Base-by-base conservation (phyloP, 345 rosid genomes). In the Eucalyptus erythrocorys region DNA sequence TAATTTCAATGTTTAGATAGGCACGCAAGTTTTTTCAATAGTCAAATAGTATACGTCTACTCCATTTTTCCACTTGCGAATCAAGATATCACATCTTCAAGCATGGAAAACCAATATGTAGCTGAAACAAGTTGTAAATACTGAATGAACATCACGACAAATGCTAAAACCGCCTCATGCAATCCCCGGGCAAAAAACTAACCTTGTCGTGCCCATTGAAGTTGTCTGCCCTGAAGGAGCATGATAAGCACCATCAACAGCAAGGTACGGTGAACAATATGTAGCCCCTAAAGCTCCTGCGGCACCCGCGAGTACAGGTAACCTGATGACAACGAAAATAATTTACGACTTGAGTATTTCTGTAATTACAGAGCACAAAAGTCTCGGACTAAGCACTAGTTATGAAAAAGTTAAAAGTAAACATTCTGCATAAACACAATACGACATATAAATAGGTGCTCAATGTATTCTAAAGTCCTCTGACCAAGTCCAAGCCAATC, bases 231-330 rank as follows among this genome's bases (percentile, higher is more conserved):
- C 96, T 6, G 93, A 89, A 24, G 95, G 94, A 89, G 94, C 87
- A 91, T 96, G 92, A 94, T 96, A 95, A 91, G 96, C 87, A 91
- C 95, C 96, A 91, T 96, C 98, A 85, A 94, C 93, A 85, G 95
- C 85, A 86, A 96, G 90, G 90, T 96, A 96, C 55, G 98, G 97
- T 26, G 99, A 86, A 93, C 97, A 94, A 92, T 96, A 95, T 24
- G 96, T 48, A 48, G 95, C 94, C 82, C 98, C 98, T 88, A 97
- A 91, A 86, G 96, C 95, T 91, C 99, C 98, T 0, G 96, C 94
- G 49, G 98, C 95, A 89, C 98, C 96, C 43, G 99, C 90, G 81
- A 97, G 90, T 92, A 98, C 93, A 57, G 99, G 99, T 88, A 96
- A 91, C 99, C 99, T 97, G 91, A 88, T 71, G 51, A 57, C 53